Conservation (phyloP, 2,329 filamentous ascomycete genomes). For the Phyllosticta citribraziliensis region DNA sequence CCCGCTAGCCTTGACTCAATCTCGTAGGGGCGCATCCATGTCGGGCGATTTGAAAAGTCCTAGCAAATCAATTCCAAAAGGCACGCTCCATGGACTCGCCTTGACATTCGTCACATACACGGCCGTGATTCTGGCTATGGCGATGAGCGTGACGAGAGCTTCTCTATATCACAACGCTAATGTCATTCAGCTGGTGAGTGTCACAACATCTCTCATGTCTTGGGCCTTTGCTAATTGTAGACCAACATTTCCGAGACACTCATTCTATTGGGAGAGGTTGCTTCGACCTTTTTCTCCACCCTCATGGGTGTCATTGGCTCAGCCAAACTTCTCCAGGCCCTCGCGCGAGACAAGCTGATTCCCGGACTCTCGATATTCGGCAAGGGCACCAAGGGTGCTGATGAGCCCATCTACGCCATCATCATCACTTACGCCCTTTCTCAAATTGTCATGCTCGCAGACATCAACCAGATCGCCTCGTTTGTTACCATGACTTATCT, state of each 20-base stretch:
- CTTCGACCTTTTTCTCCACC: constrained; percentile 74
- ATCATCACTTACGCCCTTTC: constrained; percentile 65
- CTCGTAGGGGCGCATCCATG: constrained; percentile 66
- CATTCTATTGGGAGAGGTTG: constrained; percentile 72
- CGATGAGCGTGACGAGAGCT: constrained; percentile 60
- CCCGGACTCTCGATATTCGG: constrained; percentile 67
- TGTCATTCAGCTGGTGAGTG: constrained; percentile 59
- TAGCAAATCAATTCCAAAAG: constrained; percentile 73
- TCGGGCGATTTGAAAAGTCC: constrained; percentile 76
- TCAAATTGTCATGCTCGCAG: constrained; percentile 69
- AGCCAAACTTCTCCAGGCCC: constrained; percentile 73
- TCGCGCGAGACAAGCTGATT: constrained; percentile 68
- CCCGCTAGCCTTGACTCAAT: not conserved
- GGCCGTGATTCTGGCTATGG: constrained; percentile 68
- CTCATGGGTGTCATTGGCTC: constrained; percentile 81
- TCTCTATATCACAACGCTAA: constrained; percentile 69
- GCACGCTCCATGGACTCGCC: constrained; percentile 68
- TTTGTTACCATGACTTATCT: constrained; percentile 87
- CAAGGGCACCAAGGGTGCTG: constrained; percentile 58
- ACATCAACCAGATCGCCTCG: constrained; percentile 81
- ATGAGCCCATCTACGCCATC: constrained; percentile 70
- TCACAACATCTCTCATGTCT: not conserved
- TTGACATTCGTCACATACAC: constrained; percentile 70
- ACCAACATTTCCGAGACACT: constrained; percentile 66
- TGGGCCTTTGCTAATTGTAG: constrained; percentile 18